Evolutionary conservation across 2,329 filamentous ascomycete genomes (phyloP).

Genomic region (Botryosphaeria agaves): DNA sequence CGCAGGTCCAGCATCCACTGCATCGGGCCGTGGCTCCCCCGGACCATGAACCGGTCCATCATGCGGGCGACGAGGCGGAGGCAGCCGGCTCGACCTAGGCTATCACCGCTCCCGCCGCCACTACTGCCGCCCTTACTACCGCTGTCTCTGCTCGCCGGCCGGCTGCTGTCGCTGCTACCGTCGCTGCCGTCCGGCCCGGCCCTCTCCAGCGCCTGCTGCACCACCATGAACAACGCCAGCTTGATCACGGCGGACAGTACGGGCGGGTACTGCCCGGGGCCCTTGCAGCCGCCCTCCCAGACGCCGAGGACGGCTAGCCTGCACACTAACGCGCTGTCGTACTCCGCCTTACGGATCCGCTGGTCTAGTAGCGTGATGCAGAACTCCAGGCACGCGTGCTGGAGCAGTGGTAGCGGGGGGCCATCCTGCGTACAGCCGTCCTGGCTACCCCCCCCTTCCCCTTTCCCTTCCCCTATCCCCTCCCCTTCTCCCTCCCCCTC

Average conservation of each 20-base stretch:
- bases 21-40: neutral
- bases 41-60: conserved; percentile 1
- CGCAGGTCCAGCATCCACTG: neutral
- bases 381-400: conserved; percentile 8
- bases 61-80: neutral
- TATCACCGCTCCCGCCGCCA: neutral
- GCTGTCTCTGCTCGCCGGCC: neutral
- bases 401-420: too few relatives aligned
- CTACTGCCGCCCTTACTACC: neutral
- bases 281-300: conserved; percentile 6
- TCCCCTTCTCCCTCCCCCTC: conserved; percentile 2
- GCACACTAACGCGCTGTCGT: conserved; percentile 8
- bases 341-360: conserved; percentile 6
- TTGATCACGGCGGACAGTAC: conserved; percentile 9
- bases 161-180: neutral
- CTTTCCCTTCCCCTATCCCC: conserved; percentile 1
- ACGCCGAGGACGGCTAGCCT: conserved; percentile 9
- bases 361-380: conserved; percentile 8
- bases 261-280: conserved; percentile 6
- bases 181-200: neutral
- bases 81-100: neutral
- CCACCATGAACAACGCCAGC: conserved; percentile 7
- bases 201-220: conserved; percentile 6
- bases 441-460: neutral
- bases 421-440: neutral